These are phyloP conservation scores for Fraxinus platypoda DNA, from an alignment of 305 asterid species.

Conservation along the genomic window DNA sequence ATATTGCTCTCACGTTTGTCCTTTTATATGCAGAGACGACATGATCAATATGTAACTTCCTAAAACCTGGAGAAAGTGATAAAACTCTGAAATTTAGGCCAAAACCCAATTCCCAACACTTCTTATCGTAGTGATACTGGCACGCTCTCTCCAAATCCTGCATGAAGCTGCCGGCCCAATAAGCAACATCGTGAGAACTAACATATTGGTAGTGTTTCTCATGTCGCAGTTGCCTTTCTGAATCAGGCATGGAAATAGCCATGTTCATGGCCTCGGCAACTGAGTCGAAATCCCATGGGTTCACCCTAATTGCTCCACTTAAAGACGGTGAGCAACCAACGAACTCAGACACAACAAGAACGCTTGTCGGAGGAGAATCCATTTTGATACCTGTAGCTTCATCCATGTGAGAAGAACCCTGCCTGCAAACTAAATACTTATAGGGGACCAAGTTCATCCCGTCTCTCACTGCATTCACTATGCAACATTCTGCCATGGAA, in stretches of 20 bases:
- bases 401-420: constrained; percentile 20
- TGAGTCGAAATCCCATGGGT: constrained; percentile 26
- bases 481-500: constrained; percentile 29
- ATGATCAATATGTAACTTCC: constrained; percentile 19
- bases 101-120: constrained; percentile 25
- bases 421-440: constrained; percentile 28
- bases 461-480: constrained; percentile 25
- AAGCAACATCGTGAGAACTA: constrained; percentile 29
- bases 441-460: constrained; percentile 32
- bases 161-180: constrained; percentile 26
- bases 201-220: constrained; percentile 26
- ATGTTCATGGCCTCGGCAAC: constrained; percentile 23
- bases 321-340: constrained; percentile 29
- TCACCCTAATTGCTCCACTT: constrained; percentile 28
- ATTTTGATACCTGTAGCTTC: constrained; percentile 15
- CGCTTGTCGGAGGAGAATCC: constrained; percentile 21
- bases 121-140: constrained; percentile 20
- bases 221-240: constrained; percentile 23
- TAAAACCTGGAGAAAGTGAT: constrained; percentile 28
- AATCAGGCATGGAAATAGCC: constrained; percentile 24
- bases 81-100: constrained; percentile 29
- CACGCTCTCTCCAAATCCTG: constrained; percentile 28
- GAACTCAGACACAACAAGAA: constrained; percentile 27
- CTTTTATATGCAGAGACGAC: constrained; percentile 17
- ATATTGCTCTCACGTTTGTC: constrained; percentile 22